Base-by-base conservation (phyloP, 805 yeast genomes). In the Barnettozyma salicaria region DNA sequence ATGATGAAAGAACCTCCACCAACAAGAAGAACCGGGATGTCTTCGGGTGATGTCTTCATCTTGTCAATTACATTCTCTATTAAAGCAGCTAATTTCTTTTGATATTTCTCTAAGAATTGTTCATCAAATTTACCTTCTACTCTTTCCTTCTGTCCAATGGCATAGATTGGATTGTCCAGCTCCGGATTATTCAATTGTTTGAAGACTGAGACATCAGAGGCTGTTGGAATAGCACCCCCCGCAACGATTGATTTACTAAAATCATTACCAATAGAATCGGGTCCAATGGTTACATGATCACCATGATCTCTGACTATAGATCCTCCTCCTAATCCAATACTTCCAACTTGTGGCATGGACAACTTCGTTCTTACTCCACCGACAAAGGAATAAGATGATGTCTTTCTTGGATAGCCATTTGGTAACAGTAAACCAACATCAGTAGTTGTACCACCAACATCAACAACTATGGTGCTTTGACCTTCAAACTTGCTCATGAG, bases 271-370 rank as follows among this genome's bases (percentile, higher is more conserved):
- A 65, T 65, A n/a, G 75, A 68, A 31, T 69, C 75, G 0, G 76
- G 75, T 1, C 76, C 76, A 21, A 70, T 56, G 4, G 65, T 55
- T 4, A 66, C 30, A 2, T 39, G 25, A 4, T 37, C 50, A 19
- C 44, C 47, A 2, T 41, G 41, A 12, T 45, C 53, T 31, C 68
- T 47, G 8, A 70, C 70, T 14, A 66, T 58, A 3, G 75, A 70
- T 3, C 76, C 76, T 37, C 75, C 75, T 23, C 76, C 76, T 4
- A 70, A 56, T 1, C 76, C 76, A 37, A 71, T 61, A 42, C 69
- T 62, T 45, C 66, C 73, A 14, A 67, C 73, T 22, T 68, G 73
- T 7, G 75, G 74, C 74, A 68, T 70, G 3, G 73, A 60, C 36
- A 70, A 63, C 41, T 65, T 65, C 59, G 65, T 68, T 40, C 66